Evolutionary conservation across 345 rosid species (phyloP).

Genomic region (Eucalyptus sp.): DNA sequence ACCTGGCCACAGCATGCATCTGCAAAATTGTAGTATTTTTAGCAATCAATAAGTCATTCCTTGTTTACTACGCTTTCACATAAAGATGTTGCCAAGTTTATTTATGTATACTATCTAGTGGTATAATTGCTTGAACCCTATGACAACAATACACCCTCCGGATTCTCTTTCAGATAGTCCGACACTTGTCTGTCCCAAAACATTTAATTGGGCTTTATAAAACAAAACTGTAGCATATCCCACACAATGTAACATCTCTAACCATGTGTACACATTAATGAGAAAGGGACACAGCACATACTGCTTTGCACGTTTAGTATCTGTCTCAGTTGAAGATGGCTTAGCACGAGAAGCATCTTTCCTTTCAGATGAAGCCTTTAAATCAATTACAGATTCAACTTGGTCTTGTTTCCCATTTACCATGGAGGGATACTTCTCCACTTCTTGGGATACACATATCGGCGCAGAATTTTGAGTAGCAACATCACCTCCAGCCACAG

Average conservation of each 20-base stretch:
- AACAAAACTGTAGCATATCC: neutral
- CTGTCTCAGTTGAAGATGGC: conserved; percentile 39
- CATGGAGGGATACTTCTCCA: conserved; percentile 2
- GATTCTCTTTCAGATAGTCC: neutral
- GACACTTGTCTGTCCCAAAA: neutral
- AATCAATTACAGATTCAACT: conserved; percentile 1
- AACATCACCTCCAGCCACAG: neutral
- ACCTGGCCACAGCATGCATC: neutral
- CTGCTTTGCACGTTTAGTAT: conserved; percentile 87
- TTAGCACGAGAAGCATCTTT: conserved; percentile 34
- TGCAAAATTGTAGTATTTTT: neutral
- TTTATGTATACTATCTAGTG: neutral
- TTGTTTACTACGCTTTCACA: neutral
- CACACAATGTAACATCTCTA: neutral
- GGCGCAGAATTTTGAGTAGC: conserved; percentile 1
- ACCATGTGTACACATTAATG: neutral
- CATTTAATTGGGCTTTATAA: neutral
- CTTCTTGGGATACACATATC: conserved; percentile 3
- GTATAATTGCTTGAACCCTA: neutral
- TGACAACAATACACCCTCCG: neutral
- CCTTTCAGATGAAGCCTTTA: conserved; percentile 41
- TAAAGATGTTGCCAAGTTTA: neutral
- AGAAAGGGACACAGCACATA: conserved; percentile 25
- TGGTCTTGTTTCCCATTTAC: conserved; percentile 4
- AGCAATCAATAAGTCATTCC: neutral